Evolutionary conservation across 805 yeast species (phyloP), one percentile per base, ranked within the genome.

Genomic region (Candida gorgasii): DNA sequence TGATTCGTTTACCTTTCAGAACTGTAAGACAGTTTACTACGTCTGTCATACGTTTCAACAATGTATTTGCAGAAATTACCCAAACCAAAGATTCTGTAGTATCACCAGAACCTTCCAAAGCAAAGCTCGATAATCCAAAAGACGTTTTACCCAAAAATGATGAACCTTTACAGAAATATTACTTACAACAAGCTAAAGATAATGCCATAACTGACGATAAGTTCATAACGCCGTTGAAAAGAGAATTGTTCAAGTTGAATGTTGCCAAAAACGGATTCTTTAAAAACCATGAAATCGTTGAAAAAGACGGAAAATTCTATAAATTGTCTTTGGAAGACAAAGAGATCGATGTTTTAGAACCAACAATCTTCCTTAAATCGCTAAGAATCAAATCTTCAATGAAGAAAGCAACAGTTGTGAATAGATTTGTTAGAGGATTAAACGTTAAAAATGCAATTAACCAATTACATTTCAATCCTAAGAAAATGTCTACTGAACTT

Each of bases 381-480:
- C 83, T 75, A 71, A 78, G 98, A 63, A 75, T 90, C 53, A 88
- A 88, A 62, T 78, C 90, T n/a, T 83, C 95, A 5, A 78, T 84
- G 72, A 92, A 92, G 66, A 92, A 92, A 67, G 88, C 93, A 34
- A 88, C 88, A 8, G 71, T 81, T 29, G 85, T 89, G 37, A 72
- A 87, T 50, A 76, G 97, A 51, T 79, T 89, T 57, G 76, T 90
- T 45, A 77, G 87, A 44, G 84, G 84, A 24, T 67, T 86, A 64
- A 76, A 80, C 40, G 80, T 87, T 26, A 78, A 81, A 52, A 79
- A 78, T 32, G 98, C 97, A 40, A 85, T 92, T 52, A 88, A 92
- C 30, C 97, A 90, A 67, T 82, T 90, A 53, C 97, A 92, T 63
- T 92, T 92, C 72, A 80, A 82, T 60, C 76, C 82, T 36, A 89